Conservation (phyloP, 1,284 basidiomycete species). For the Marasmius sp. region DNA sequence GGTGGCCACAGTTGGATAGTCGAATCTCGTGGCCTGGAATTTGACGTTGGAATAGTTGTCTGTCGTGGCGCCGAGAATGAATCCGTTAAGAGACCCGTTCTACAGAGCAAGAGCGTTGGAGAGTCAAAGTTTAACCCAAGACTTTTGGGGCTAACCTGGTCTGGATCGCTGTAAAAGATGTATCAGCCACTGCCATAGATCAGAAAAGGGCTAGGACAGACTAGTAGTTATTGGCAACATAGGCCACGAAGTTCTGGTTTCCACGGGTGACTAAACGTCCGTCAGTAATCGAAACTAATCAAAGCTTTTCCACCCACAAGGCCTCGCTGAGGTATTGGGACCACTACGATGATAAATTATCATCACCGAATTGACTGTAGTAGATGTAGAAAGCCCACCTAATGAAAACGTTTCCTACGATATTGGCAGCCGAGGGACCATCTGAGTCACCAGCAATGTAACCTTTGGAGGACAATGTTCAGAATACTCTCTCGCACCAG, state of each 20-base stretch:
- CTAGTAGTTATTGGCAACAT: slow-evolving; percentile 33
- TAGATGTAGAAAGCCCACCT: slow-evolving; percentile 19
- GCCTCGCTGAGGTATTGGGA: slow-evolving; percentile 26
- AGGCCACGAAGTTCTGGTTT: slow-evolving; percentile 37
- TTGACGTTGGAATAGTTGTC: slow-evolving; percentile 34
- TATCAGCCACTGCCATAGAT: not conserved
- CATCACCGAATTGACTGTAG: not conserved
- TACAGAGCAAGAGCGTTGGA: slow-evolving; percentile 7
- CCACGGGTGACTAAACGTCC: slow-evolving; percentile 31
- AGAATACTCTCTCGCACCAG: too few species aligned
- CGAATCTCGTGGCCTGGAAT: slow-evolving; percentile 29
- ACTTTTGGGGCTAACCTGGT: slow-evolving; percentile 19
- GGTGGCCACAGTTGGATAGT: slow-evolving; percentile 31
- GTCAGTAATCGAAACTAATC: not conserved
- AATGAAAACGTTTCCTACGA: slow-evolving; percentile 36
- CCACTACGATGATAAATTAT: slow-evolving; percentile 15
- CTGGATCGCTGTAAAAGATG: slow-evolving; percentile 21
- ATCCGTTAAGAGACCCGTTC: slow-evolving; percentile 33
- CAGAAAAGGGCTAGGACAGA: not conserved
- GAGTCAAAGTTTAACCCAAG: not conserved
- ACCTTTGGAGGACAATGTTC: slow-evolving; percentile 9
- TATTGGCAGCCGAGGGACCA: slow-evolving; percentile 33
- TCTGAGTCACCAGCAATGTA: slow-evolving; percentile 38
- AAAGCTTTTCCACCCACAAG: slow-evolving; percentile 19
- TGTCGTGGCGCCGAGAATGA: slow-evolving; percentile 25